Conservation (phyloP, 148 eudicot species). For the Oxyria digyna region DNA sequence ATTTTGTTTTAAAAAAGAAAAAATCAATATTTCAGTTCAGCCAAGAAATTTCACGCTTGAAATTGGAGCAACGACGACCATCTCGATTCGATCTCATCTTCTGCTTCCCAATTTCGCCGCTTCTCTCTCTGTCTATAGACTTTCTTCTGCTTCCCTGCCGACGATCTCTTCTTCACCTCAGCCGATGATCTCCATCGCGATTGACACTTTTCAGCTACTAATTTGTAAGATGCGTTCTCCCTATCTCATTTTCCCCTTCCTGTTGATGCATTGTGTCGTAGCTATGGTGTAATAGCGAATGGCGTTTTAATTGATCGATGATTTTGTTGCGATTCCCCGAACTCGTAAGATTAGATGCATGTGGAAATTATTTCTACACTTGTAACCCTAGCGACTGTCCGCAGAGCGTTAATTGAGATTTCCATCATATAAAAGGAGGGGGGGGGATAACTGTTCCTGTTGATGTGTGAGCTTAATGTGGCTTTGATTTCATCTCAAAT, state of each 20-base stretch:
- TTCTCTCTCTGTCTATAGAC: constrained; percentile 50
- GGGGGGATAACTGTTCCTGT: not conserved
- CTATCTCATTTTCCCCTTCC: not conserved
- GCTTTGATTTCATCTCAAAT: not conserved
- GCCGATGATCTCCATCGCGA: constrained; percentile 7
- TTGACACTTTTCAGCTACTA: not conserved
- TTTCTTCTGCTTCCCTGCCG: constrained; percentile 52
- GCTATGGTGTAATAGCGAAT: not conserved
- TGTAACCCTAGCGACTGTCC: not conserved
- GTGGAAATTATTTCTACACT: not conserved
- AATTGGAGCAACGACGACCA: constrained; percentile 56
- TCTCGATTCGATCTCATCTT: constrained; percentile 62
- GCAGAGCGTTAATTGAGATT: not conserved
- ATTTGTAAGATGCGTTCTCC: not conserved
- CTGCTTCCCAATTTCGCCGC: constrained; percentile 67
- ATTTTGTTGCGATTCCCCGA: not conserved
- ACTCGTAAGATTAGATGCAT: not conserved
- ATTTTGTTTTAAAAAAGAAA: no score
- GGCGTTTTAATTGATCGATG: not conserved
- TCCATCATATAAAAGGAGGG: not conserved
- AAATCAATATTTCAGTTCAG: no score
- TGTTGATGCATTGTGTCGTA: not conserved
- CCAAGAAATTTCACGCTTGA: no score
- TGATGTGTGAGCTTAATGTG: not conserved
- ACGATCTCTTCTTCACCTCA: constrained; percentile 16